Base-by-base conservation (phyloP, 495 filamentous ascomycete genomes). In the Penicillium maclennaniae region DNA sequence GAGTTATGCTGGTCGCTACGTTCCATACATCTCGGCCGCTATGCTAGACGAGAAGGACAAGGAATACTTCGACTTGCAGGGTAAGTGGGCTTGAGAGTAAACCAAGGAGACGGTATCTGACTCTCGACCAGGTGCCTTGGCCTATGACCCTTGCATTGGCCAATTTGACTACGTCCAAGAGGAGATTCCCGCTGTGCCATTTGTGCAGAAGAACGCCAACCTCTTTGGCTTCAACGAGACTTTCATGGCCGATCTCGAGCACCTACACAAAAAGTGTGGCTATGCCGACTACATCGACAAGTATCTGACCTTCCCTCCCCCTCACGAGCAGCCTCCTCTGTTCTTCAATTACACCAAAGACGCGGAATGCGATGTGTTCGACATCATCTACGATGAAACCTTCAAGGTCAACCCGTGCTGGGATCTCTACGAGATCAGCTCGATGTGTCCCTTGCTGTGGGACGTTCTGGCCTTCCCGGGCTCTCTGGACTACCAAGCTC, bases 361-460 rank as follows among this genome's bases (percentile, higher is more conserved):
- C n/a, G 56, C 52, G n/a, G 43, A 70, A 2, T 87, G 83, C 53
- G 76, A 79, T 48, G 52, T 85, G 42, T 83, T 75, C 51, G 73
- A 72, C 55, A 58, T 75, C 38, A 72, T 77, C 28, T 68, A 73
- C 54, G 52, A 69, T 15, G 81, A 76, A 44, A 75, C 71, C 14
- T 58, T 75, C 23, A 60, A 63, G 4, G 58, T 72, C 25, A 85
- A 86, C 64, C 82, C 83, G 0, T 86, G 83, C 66, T 86, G 82
- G 67, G 77, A 85, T 55, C 62, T 83, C 20, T 85, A 84, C 64
- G 70, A 79, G 43, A 72, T 83, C 58, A 73, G 67, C 53, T 66
- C 68, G 31, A 76, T 71, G 52, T 71, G 74, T 48, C 69, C 76
- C 28, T 47, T 75, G 23, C 51, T 60, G 34, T 71, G 74, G 73